Evolutionary conservation across 345 rosid genomes (phyloP), one percentile per base, ranked within the genome.

Genomic region (Hibiscus mutabilis): DNA sequence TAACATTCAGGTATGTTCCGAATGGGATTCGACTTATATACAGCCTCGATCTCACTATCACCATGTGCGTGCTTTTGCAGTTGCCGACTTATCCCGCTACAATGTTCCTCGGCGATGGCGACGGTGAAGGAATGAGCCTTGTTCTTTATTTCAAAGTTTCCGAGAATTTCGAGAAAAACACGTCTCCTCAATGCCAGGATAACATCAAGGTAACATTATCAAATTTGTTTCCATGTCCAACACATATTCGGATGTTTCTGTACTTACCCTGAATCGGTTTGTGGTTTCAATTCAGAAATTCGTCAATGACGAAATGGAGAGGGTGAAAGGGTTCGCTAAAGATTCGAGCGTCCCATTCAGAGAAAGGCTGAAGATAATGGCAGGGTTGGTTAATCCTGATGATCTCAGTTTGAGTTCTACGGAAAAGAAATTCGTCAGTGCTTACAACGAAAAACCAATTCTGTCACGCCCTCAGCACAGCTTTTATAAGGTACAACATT

Each of bases 41-140:
- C 37, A 33, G 37, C 6, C 37, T 33, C 37, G 37, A 33, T 33
- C 37, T 33, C 5, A 33, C 8, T 33, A 33, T 29, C 33, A 29
- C 33, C 33, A 29, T 33, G 37, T 33, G 37, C 8, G 37, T 33
- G 37, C 37, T 33, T 6, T 33, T 7, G 37, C 37, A 33, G 98
- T 78, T 94, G 74, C 98, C 97, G 35, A 90, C 95, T 40, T 91
- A 94, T 84, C 98, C 97, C 62, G 88, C 93, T 56, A 85, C 97
- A 29, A 87, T 94, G 93, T 91, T 94, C 79, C 88, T 85, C 53
- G 94, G 96, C 1, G 97, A 91, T 60, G 83, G 82, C 6, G 91
- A 89, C 74, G 98, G 98, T 12, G 98, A 91, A 87, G 97, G 98
- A 68, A 86, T 94, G 93, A 94, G 97, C 75, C 92, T 94, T 31